Evolutionary conservation across 768 basidiomycete species (phyloP), one percentile per base, ranked within the genome.

Genomic region (Boletus pseudopeckii): DNA sequence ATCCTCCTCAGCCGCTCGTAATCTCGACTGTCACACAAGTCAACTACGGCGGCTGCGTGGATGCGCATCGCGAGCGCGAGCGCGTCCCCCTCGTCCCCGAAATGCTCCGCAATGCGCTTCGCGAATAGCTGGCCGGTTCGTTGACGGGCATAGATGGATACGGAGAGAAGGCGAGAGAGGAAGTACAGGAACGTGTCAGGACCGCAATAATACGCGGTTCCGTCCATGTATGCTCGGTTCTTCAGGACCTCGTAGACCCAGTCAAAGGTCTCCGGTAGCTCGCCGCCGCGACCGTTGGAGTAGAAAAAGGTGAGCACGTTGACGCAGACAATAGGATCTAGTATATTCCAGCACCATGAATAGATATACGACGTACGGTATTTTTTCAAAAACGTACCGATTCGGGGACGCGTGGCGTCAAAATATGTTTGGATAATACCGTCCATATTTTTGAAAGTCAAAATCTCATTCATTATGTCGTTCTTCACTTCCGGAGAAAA

Each of bases 261-360:
- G 37, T 63, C 30, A 18, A 65, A 65, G 1, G 63, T 63, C 45
- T 65, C 60, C 20, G 18, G 38, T 5, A 64, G 48, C 39, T 65
- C 56, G 9, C 39, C 5, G 0, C 63, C 63, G 0, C 57, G 64
- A 18, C 52, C 63, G 6, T 65, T 65, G 40, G 50, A 41, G 36
- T 65, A 46, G 44, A 64, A 65, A 46, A 64, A 46, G 0, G 57
- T 51, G 60, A 65, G 63, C 1, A 55, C 54, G 9, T 65, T 63
- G 34, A 48, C 48, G 0, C 57, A 64, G n/a, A 65, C 60, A 3
- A 56, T 48, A 5, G 60, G 64, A 26, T 64, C 63, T 64, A 13
- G 15, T 0, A 2, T 18, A 17, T 45, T 22, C 4, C 17, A 8
- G 17, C 2, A 0, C 1, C 5, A 11, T 51, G 14, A 48, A 44